Conservation (phyloP, 495 filamentous ascomycete species). For the Geopyxis carbonaria region DNA sequence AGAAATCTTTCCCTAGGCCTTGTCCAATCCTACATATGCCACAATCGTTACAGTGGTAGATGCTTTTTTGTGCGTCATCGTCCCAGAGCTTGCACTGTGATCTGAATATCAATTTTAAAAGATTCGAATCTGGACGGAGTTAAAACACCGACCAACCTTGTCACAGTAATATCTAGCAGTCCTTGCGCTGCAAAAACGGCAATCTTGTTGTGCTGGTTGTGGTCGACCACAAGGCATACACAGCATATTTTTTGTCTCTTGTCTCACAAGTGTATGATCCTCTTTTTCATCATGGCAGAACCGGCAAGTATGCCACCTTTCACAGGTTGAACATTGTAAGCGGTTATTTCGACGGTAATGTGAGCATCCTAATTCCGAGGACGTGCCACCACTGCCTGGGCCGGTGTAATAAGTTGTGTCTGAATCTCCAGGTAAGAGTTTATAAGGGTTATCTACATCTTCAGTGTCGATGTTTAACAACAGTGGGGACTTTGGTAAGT, state of each 20-base stretch:
- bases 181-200: constrained; percentile 53
- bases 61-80: constrained; percentile 73
- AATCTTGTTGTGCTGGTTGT: constrained; percentile 65
- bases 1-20: constrained; percentile 88
- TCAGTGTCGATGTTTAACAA: no score
- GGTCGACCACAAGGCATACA: constrained; percentile 90
- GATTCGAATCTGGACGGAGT: constrained; percentile 75
- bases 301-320: constrained; percentile 85
- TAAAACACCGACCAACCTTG: constrained; percentile 70
- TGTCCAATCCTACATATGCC: constrained; percentile 85
- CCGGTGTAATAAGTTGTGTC: constrained; percentile 27
- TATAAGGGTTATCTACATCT: constrained; percentile 35
- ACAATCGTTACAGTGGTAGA: constrained; percentile 94
- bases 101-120: constrained; percentile 57
- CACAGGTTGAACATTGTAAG: constrained; percentile 75
- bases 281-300: constrained; percentile 85
- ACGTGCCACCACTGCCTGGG: constrained; percentile 28
- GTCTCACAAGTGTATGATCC: constrained; percentile 63
- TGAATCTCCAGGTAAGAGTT: constrained; percentile 54
- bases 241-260: constrained; percentile 83
- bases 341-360: constrained; percentile 97
- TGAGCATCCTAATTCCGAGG: constrained; percentile 53
- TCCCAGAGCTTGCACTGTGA: constrained; percentile 81
- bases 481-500: constrained; percentile 17
- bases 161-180: constrained; percentile 88